phyloP scores from a whole-genome alignment of 1,139 yeast genomes.

The Scheffersomyces parashehatae region DNA sequence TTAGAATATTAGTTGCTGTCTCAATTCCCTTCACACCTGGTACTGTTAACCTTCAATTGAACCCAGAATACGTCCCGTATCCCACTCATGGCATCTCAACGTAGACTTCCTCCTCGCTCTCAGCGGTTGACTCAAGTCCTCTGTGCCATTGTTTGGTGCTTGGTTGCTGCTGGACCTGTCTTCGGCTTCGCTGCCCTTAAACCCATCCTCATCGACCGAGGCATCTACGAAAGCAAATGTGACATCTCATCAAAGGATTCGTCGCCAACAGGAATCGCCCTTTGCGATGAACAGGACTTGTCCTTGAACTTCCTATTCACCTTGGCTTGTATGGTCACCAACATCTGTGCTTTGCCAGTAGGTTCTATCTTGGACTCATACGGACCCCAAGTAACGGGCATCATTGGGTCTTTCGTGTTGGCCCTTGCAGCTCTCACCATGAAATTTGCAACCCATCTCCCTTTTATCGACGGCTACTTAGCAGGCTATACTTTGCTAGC shows the following conservation, averaged over 20 bases:
- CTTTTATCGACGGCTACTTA: slow-evolving; percentile 57
- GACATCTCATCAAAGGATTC: slow-evolving; percentile 15
- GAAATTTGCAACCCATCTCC: slow-evolving; percentile 28
- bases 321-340: slow-evolving; percentile 84
- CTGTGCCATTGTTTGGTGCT: slow-evolving; percentile 85
- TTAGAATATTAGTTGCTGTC: no score
- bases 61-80: no score
- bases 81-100: no score
- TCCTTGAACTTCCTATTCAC: slow-evolving; percentile 82
- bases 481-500: slow-evolving; percentile 70
- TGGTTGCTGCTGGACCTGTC: slow-evolving; percentile 88
- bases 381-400: slow-evolving; percentile 81
- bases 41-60: no score
- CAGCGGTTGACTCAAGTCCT: slow-evolving; percentile 45
- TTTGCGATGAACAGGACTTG: slow-evolving; percentile 75
- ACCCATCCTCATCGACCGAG: slow-evolving; percentile 74
- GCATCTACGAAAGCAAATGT: slow-evolving; percentile 71
- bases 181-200: slow-evolving; percentile 95
- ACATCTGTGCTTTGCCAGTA: slow-evolving; percentile 76
- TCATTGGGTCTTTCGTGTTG: slow-evolving; percentile 66
- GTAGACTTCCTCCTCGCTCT: slow-evolving; percentile 8
- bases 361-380: slow-evolving; percentile 74
- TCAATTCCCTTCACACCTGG: no score
- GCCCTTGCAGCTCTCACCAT: slow-evolving; percentile 54
- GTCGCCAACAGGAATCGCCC: slow-evolving; percentile 20